Evolutionary conservation across 192 early-diverging fungal species (phyloP).

Genomic region (Coemansia sp.): DNA sequence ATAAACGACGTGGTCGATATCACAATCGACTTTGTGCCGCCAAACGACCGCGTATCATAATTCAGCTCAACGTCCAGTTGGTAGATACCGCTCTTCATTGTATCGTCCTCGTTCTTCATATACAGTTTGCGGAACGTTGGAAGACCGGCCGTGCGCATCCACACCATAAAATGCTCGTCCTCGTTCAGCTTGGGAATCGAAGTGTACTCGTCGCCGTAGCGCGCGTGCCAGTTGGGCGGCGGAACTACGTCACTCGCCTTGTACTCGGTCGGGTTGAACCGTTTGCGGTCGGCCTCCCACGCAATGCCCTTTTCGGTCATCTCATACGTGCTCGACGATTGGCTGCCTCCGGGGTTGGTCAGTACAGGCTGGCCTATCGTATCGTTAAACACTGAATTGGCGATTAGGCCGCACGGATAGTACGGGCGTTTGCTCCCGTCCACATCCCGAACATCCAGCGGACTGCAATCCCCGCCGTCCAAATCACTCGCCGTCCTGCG

Average conservation of each 20-base stretch:
- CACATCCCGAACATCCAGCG: conserved; percentile 43
- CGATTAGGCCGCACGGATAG: conserved; percentile 98
- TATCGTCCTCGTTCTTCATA: conserved; percentile 66
- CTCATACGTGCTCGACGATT: conserved; percentile 43
- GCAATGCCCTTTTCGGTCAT: conserved; percentile 77
- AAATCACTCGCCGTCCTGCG: conserved; percentile 41
- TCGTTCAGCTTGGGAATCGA: conserved; percentile 62
- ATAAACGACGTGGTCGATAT: conserved; percentile 92
- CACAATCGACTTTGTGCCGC: conserved; percentile 94
- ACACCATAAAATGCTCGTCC: conserved; percentile 91
- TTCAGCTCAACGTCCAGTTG: conserved; percentile 72
- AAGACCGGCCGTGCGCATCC: conserved; percentile 96
- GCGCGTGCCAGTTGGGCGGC: conserved; percentile 82
- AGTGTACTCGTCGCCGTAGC: conserved; percentile 60
- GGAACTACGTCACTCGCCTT: conserved; percentile 63
- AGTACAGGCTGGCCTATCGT: conserved; percentile 61
- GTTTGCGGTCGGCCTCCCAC: conserved; percentile 81
- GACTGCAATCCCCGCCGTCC: conserved; percentile 60
- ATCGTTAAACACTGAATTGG: conserved; percentile 96
- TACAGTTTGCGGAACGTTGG: conserved; percentile 97
- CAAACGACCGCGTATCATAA: conserved; percentile 82
- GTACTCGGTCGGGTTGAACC: conserved; percentile 63
- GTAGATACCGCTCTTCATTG: conserved; percentile 70
- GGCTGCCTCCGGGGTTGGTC: conserved; percentile 48
- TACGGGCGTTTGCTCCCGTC: conserved; percentile 54